Evolutionary conservation across 2,329 filamentous ascomycete genomes (phyloP).

Genomic region (Simplicillium sp.): DNA sequence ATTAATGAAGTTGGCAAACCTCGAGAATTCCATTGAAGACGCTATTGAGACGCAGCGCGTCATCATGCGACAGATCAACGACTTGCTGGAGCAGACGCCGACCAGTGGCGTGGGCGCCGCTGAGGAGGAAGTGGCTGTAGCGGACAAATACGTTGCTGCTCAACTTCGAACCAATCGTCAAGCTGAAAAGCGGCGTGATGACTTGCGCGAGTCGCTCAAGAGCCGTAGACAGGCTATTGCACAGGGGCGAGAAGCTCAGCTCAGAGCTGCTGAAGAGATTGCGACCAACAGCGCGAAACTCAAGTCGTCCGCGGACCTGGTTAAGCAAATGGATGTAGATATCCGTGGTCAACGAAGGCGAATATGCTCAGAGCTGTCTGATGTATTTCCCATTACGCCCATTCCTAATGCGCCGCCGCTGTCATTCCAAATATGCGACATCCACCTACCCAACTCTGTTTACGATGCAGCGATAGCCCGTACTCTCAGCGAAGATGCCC

Average conservation of each 20-base stretch:
- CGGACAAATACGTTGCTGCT: slow-evolving; percentile 44
- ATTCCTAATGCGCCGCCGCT: slow-evolving; percentile 47
- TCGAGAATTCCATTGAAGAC: slow-evolving; percentile 88
- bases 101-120: slow-evolving; percentile 35
- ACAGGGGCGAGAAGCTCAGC: slow-evolving; percentile 50
- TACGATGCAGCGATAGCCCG: slow-evolving; percentile 46
- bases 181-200: slow-evolving; percentile 52
- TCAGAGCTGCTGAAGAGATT: slow-evolving; percentile 50
- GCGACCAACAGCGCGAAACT: slow-evolving; percentile 51
- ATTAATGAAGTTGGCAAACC: slow-evolving; percentile 76
- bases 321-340: slow-evolving; percentile 49
- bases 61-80: slow-evolving; percentile 70
- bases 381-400: slow-evolving; percentile 74
- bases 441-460: slow-evolving; percentile 71
- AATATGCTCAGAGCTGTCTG: slow-evolving; percentile 72
- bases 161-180: slow-evolving; percentile 59
- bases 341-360: slow-evolving; percentile 81
- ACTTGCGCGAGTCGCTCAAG: slow-evolving; percentile 57
- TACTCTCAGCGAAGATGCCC: slow-evolving; percentile 53
- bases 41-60: slow-evolving; percentile 67
- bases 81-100: slow-evolving; percentile 33
- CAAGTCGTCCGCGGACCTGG: slow-evolving; percentile 40
- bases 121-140: slow-evolving; percentile 36
- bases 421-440: slow-evolving; percentile 71
- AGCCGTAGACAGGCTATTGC: slow-evolving; percentile 59